Evolutionary conservation across 140 eudicot genomes (phyloP), one percentile per base, ranked within the genome.

Genomic region (Oenanthe javanica): DNA sequence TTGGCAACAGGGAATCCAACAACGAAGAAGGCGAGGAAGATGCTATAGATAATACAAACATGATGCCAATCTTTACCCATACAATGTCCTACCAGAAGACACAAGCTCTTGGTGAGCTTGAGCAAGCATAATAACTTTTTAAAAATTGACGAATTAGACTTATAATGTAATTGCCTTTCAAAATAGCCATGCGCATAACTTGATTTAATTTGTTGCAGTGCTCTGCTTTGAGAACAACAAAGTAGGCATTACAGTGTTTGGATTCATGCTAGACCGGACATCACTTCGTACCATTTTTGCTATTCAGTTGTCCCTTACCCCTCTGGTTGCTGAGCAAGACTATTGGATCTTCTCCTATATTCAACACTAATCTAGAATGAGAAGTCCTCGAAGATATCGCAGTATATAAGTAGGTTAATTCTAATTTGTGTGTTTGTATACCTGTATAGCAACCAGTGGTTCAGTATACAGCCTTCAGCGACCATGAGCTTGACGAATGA

Each of bases 251-350:
- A 94, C 97, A 27, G 89, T 94, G 43, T 94, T 83, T 5, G 98
- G 98, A 40, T 92, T 92, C 85, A 90, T 92, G 95, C 82, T 94
- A 78, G 98, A 94, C 48, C 84, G 98, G 83, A 36, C 93, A 55
- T 87, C 86, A 72, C 89, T 94, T 42, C 98, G 84, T 70, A 89
- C 87, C 19, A 83, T 94, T 51, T 86, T 92, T 57, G 98, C 86
- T 1, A 83, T 94, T 31, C 90, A 94, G 64, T 82, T 94, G 77
- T 84, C 97, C 12, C 93, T 94, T 36, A 89, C 31, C 93, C 11
- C 93, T 94, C 57, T 94, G 97, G 97, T 84, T 92, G 84, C 86
- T 94, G 80, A 90, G 87, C 86, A 90, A 90, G 87, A 91, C 97
- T 12, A 87, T 93, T 47, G 90, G 91, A 59, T 59, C 67, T 19